These are phyloP conservation scores for Calonectria montana DNA, from an alignment of 2,329 filamentous ascomycete genomes.

Conservation along the genomic window DNA sequence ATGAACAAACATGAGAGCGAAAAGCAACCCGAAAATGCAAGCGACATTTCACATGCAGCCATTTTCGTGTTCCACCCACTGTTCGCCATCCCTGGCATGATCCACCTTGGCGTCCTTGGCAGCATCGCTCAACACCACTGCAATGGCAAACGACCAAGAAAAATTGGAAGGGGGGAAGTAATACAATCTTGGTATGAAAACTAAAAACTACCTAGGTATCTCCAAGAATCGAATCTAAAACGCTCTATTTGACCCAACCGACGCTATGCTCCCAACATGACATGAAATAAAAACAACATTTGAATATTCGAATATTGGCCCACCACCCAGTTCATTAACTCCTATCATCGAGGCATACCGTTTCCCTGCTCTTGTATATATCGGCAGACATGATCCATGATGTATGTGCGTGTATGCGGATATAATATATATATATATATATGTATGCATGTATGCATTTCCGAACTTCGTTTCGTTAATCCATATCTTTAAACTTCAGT, in stretches of 20 bases:
- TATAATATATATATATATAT: not conserved
- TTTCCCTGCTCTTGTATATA: not conserved
- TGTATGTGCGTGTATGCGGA: not conserved
- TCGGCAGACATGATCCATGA: not conserved
- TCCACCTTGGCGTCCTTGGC: slow-evolving; percentile 5
- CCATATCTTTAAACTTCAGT: not conserved
- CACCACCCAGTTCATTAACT: not conserved
- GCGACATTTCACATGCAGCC: not conserved
- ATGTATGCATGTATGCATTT: not conserved
- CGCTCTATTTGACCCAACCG: not conserved
- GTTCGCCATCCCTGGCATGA: not conserved
- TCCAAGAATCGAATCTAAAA: not conserved
- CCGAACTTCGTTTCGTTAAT: not conserved
- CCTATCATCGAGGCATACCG: slow-evolving; percentile 7
- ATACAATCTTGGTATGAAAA: slow-evolving; percentile 2
- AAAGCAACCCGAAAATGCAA: not conserved
- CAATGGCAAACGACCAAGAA: not conserved
- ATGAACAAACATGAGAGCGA: not conserved
- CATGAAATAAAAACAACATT: not conserved
- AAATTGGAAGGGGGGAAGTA: not conserved
- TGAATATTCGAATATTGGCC: not conserved
- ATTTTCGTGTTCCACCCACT: not conserved
- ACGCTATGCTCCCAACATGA: not conserved
- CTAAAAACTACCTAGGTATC: slow-evolving; percentile 7
- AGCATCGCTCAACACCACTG: not conserved